Conservation (phyloP, 2,329 filamentous ascomycete genomes). For the Fusarium dlaminii region DNA sequence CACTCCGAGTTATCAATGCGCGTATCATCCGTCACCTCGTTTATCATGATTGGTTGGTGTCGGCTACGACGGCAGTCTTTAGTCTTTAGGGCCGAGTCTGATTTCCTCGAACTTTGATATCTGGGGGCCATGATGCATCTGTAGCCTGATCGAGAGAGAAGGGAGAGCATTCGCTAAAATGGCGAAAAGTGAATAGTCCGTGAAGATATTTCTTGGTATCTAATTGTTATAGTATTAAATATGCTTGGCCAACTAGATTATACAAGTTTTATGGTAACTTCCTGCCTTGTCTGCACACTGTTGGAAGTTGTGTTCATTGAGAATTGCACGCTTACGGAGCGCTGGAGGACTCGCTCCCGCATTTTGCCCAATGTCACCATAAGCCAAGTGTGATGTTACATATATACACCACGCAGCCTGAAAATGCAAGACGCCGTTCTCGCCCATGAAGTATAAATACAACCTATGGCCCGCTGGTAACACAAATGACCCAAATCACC, state of each 20-base stretch:
- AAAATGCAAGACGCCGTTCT: not conserved
- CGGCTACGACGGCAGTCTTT: not conserved
- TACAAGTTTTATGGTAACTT: rapidly evolving
- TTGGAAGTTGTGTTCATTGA: not conserved
- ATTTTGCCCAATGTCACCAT: not conserved
- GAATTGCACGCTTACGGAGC: rapidly evolving
- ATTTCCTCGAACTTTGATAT: no score
- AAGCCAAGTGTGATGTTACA: rapidly evolving
- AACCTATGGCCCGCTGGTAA: rapidly evolving
- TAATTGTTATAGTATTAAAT: not conserved
- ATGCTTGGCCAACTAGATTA: rapidly evolving
- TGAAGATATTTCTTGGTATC: not conserved
- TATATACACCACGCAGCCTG: not conserved
- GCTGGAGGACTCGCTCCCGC: rapidly evolving
- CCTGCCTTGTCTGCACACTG: rapidly evolving
- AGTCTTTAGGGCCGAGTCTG: not conserved
- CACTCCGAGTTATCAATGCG: rapidly evolving
- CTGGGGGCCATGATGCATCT: not conserved
- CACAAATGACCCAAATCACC: rapidly evolving
- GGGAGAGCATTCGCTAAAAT: rapidly evolving
- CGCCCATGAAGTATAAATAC: not conserved
- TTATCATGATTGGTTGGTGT: not conserved
- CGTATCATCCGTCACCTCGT: rapidly evolving
- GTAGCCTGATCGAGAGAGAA: not conserved
- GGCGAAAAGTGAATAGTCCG: no score